Base-by-base conservation (phyloP, 1,139 yeast species). In the Geotrichum bryndzae region DNA sequence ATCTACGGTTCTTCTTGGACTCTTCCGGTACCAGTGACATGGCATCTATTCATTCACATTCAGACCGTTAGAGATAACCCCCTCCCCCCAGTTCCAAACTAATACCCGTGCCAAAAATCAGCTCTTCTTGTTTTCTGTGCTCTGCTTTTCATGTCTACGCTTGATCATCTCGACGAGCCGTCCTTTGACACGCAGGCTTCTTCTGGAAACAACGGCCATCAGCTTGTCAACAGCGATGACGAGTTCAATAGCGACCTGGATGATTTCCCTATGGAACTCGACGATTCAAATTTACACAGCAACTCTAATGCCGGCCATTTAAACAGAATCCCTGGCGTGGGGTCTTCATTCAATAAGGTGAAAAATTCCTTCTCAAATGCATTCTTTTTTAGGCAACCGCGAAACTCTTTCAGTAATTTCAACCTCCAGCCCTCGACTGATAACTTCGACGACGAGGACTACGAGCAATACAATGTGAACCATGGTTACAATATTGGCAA, bases 321-420 rank as follows among this genome's bases (percentile, higher is more conserved):
- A 11, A 15, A 48, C 23, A 23, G 31, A 35, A 58, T 8, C 25
- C 11, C 41, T 15, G 23, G 33, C 8, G 22, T 51, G 8, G 22
- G 52, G 10, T 53, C 59, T 10, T 31, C 59, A 7, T 15, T 60
- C 18, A 33, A 27, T 53, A 56, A 45, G 31, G 31, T 60, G 29
- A 60, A 53, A 53, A 45, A 56, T 11, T 56, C 62, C 3, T 18
- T 60, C 15, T 50, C 62, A 3, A 54, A 41, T 15, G 48, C 6
- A n/a, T 41, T 41, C 18, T 41, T 15, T 41, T 41, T 23, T 82
- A 66, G 77, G 80, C 48, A 41, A 18, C 48, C 48, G 48, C 48
- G 22, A 41, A 41, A 41, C 55, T 22, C 29, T 1, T 10, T 50
- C 25, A 22, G 22, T 2, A 27, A 38, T 18, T 15, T 25, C 22